phyloP scores from a whole-genome alignment of 202 grass and related monocot species.

The Schoenoplectus tabernaemontani region DNA sequence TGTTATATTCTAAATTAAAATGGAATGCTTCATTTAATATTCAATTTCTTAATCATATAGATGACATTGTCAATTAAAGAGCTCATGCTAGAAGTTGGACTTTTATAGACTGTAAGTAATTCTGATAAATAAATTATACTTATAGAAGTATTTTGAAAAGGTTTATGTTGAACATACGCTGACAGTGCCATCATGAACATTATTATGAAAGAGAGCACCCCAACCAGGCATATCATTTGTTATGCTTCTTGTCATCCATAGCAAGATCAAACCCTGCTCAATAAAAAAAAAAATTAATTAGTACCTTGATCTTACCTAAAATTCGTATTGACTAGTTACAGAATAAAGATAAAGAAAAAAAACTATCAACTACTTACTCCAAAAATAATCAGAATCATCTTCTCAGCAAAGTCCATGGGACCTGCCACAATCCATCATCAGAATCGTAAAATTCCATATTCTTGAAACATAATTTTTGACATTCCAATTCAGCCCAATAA shows the following conservation, averaged over 20 bases:
- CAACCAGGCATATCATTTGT: slow-evolving; percentile 71
- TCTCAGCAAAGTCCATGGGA: slow-evolving; percentile 92
- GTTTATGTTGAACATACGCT: slow-evolving; percentile 70
- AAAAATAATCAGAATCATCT: slow-evolving; percentile 74
- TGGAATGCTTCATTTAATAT: not conserved
- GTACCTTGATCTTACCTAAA: no score
- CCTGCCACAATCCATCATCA: slow-evolving; percentile 32
- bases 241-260: slow-evolving; percentile 83
- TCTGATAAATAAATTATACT: no score
- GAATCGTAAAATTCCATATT: not conserved
- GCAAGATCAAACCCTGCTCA: slow-evolving; percentile 46
- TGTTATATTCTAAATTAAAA: not conserved
- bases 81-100: no score
- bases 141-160: no score
- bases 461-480: no score
- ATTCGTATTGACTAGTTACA: no score
- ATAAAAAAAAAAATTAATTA: not conserved
- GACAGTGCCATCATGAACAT: slow-evolving; percentile 70
- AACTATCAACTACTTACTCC: slow-evolving; percentile 37
- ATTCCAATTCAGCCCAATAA: no score
- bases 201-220: slow-evolving; percentile 53
- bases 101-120: no score
- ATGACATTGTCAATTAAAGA: no score
- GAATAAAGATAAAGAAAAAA: not conserved
- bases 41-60: not conserved